A percentile compares a stretch with the other conserved stretches of the same genome.
These are phyloP conservation scores for Aschersonia sp. DNA, from an alignment of 2,329 filamentous ascomycete genomes.

Conservation along the genomic window DNA sequence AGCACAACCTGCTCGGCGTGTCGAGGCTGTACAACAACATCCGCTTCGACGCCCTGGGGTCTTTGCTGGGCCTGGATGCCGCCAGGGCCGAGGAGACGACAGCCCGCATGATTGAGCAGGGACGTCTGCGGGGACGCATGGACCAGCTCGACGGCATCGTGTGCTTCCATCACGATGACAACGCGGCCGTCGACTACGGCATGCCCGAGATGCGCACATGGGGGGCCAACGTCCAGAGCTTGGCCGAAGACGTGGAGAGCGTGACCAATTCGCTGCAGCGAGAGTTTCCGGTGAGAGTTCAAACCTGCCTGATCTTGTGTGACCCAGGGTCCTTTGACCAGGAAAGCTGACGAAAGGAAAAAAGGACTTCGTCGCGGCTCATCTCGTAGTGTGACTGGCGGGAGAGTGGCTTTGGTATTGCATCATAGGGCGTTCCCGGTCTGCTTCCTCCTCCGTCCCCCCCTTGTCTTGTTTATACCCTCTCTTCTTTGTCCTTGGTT, in stretches of 20 bases:
- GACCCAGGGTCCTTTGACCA: background rate
- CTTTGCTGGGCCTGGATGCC: constrained; percentile 62
- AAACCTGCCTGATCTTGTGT: constrained; percentile 7
- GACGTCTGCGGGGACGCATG: constrained; percentile 72
- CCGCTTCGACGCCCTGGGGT: constrained; percentile 58
- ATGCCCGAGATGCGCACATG: constrained; percentile 61
- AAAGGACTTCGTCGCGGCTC: constrained; percentile 41
- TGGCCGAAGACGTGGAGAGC: constrained; percentile 83
- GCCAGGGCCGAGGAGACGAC: constrained; percentile 84
- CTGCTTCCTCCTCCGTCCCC: no score
- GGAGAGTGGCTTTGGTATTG: background rate
- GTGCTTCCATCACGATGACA: constrained; percentile 65
- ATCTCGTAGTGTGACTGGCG: constrained; percentile 25
- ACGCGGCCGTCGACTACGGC: constrained; percentile 47
- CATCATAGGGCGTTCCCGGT: no score
- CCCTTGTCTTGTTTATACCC: no score
- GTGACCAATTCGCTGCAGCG: constrained; percentile 70
- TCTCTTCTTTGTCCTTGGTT: no score
- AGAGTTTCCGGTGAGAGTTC: constrained; percentile 49
- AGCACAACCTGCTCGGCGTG: constrained; percentile 85
- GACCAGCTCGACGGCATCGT: constrained; percentile 87
- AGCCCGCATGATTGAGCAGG: constrained; percentile 91
- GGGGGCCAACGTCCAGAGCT: constrained; percentile 75
- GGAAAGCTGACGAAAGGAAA: background rate
- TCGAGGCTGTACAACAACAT: constrained; percentile 73